Evolutionary conservation across 2,329 filamentous ascomycete species (phyloP).

Genomic region (Oidium heveae): DNA sequence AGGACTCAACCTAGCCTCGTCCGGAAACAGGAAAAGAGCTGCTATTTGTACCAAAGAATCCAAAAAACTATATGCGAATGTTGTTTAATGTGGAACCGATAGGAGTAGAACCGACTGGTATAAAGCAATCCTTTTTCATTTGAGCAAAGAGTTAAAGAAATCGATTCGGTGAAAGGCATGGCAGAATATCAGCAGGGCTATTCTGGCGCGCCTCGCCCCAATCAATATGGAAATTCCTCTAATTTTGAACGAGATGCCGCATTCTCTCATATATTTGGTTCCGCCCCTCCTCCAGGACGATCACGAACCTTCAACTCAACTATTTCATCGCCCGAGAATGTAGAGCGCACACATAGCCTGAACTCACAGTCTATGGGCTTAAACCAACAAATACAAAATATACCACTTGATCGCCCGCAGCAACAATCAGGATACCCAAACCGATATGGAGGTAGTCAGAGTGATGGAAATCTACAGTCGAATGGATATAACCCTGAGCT

Average conservation of each 20-base stretch:
- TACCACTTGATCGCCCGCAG: slow-evolving; percentile 31
- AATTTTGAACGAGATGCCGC: slow-evolving; percentile 70
- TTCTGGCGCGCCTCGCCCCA: slow-evolving; percentile 23
- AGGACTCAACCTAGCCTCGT: too few species aligned
- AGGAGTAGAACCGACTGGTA: too few species aligned
- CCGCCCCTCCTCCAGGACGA: slow-evolving; percentile 60
- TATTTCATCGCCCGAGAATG: slow-evolving; percentile 28
- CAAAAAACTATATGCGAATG: too few species aligned
- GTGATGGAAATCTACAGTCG: slow-evolving; percentile 15
- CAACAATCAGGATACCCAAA: slow-evolving; percentile 15
- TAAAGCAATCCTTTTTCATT: not conserved
- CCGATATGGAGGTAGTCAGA: slow-evolving; percentile 7
- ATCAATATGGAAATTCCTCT: slow-evolving; percentile 20
- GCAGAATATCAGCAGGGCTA: slow-evolving; percentile 37
- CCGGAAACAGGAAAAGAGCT: too few species aligned
- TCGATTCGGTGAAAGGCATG: slow-evolving; percentile 13
- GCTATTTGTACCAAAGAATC: too few species aligned
- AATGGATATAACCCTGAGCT: slow-evolving; percentile 27
- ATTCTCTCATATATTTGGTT: slow-evolving; percentile 88
- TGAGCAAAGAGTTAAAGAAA: not conserved
- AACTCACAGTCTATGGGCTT: slow-evolving; percentile 16
- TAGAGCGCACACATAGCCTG: slow-evolving; percentile 61
- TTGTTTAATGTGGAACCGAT: too few species aligned
- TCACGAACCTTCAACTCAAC: slow-evolving; percentile 90
- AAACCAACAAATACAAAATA: slow-evolving; percentile 31